Conservation (phyloP, 2,329 filamentous ascomycete genomes). For the Beauveria medogensis region DNA sequence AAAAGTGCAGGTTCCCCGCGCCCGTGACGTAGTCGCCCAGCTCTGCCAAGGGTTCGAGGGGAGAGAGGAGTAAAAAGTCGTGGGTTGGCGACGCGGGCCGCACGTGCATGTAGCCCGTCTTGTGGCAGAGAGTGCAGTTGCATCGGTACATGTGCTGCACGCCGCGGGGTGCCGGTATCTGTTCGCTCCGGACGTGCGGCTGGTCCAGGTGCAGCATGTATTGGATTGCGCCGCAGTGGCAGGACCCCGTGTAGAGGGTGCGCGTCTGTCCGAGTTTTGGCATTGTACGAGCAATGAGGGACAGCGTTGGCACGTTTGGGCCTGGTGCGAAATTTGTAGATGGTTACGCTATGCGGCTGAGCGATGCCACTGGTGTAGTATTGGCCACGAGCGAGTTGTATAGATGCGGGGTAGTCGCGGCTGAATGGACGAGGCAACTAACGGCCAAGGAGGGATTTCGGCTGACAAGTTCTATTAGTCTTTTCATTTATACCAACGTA, state of each 20-base stretch:
- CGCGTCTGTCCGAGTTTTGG: background rate
- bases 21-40: background rate
- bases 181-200: background rate
- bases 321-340: background rate
- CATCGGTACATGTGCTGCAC: constrained; percentile 8
- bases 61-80: background rate
- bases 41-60: background rate
- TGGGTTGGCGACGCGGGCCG: background rate
- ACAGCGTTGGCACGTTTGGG: background rate
- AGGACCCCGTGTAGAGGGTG: background rate
- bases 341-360: background rate
- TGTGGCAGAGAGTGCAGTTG: constrained; percentile 8
- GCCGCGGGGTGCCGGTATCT: background rate
- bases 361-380: background rate
- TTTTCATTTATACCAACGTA: too few species aligned
- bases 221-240: background rate
- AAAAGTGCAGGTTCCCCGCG: background rate
- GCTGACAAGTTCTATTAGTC: too few species aligned
- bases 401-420: background rate
- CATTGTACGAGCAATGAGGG: background rate
- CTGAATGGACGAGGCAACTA: background rate
- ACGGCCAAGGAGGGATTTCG: too few species aligned
- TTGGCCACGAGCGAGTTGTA: background rate
- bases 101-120: constrained; percentile 5
- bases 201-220: background rate